Evolutionary conservation across 108 stramenopile species (phyloP), one percentile per base, ranked within the genome.

Genomic region (Nitzschia sp.): DNA sequence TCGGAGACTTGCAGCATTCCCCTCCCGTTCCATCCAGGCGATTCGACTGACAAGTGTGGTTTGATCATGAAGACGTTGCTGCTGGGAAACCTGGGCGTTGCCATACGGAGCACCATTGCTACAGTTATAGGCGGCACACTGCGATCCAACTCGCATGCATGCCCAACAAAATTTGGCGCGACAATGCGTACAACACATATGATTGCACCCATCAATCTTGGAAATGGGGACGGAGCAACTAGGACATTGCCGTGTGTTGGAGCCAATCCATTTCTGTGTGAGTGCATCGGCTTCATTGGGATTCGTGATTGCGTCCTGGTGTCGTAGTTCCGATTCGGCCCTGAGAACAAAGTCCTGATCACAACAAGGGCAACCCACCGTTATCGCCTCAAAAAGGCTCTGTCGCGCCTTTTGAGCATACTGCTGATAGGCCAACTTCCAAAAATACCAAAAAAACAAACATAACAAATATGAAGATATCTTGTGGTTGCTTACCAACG

Each of bases 281-380:
- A 78, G 80, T 5, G 70, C 68, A 69, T 85, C 87, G 11, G 59
- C 53, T 10, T 65, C 51, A 25, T 52, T 57, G 19, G 10, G 61
- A 6, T 70, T 38, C 7, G 39, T 34, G 29, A 5, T 5, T 34
- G 29, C 29, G 5, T 34, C 29, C 29, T 3, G 1, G 29, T 34
- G 29, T 34, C 53, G 73, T 54, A 34, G 29, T 34, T 34, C 29
- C 74, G 83, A 75, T 10, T 77, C 67, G 0, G 82, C 80, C 6
- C 80, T 59, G 15, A 88, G 80, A 46, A 79, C 67, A 63, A 88
- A 88, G 3, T 58, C 54, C 52, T 71, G 53, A 29, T 78, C 44
- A 52, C 87, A 88, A 62, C 84, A 83, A 0, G 87, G 87, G 67
- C 87, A 88, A 40, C 62, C 73, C 10, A 88, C 87, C 7, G 72